A percentile compares a stretch with the other conserved stretches of the same genome.
These are phyloP conservation scores for Euptelea pleiosperma DNA, from an alignment of 164 flowering plant genomes.

Conservation along the genomic window DNA sequence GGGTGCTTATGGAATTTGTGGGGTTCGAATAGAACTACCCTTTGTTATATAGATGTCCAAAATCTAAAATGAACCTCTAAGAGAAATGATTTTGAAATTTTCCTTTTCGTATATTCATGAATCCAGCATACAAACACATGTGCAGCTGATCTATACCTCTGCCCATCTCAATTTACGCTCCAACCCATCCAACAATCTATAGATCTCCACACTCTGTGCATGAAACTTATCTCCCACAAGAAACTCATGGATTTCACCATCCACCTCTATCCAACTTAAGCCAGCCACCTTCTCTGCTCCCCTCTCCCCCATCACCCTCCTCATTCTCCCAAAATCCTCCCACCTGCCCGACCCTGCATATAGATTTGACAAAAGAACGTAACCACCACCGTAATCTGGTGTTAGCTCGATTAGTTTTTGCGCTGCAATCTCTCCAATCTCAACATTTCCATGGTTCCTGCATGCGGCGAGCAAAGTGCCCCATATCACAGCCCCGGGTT, in stretches of 20 bases:
- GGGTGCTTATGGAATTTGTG: too few species aligned
- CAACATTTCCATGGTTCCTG: constrained; percentile 20
- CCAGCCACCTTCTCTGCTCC: constrained; percentile 16
- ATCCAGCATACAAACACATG: too few species aligned
- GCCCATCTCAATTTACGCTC: constrained; percentile 9
- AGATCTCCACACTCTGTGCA: constrained; percentile 12
- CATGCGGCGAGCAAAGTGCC: constrained; percentile 22
- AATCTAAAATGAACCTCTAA: too few species aligned
- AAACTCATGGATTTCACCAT: constrained; percentile 20
- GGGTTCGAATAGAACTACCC: too few species aligned
- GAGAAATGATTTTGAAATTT: too few species aligned
- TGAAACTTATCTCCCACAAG: constrained; percentile 18
- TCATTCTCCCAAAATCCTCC: constrained; percentile 23
- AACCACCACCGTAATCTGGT: constrained; percentile 18
- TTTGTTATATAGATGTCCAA: too few species aligned
- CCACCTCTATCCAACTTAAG: constrained; percentile 26
- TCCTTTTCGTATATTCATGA: too few species aligned
- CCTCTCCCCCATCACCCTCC: constrained; percentile 18
- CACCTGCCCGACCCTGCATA: constrained; percentile 20
- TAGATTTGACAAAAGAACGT: constrained; percentile 15
- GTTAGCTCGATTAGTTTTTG: constrained; percentile 10
- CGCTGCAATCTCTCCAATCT: constrained; percentile 20
- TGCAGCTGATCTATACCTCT: constrained; percentile 10
- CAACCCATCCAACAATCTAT: constrained; percentile 11
- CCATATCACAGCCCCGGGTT: constrained; percentile 24